Base-by-base conservation (phyloP, 2,329 filamentous ascomycete genomes). In the Calonectria fujianensis region DNA sequence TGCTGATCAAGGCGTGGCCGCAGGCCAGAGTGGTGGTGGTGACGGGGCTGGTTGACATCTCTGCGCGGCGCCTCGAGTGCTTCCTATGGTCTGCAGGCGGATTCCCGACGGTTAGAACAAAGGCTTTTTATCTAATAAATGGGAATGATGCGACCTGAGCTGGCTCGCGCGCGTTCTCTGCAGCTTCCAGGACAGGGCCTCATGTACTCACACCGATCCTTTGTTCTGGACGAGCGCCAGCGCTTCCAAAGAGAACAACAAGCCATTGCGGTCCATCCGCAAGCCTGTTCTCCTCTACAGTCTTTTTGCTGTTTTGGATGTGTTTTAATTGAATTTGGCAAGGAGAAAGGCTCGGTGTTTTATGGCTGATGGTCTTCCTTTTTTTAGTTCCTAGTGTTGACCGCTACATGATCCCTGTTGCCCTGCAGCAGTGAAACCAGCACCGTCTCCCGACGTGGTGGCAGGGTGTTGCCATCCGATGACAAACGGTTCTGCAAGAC, bases 11-110 rank as follows among this genome's bases (percentile, higher is more conserved):
- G 63, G 45, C 68, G 66, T 81, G 80, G 27, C 81, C 81, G 51
- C 81, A 82, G 70, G 81, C 79, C 79, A 82, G 27, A 6, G 57
- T 78, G 27, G 70, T 81, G 16, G 81, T 81, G 16, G 81, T 82
- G 64, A 70, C 77, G 75, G 78, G 70, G 20, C 67, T 76, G 66
- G 65, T 70, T 71, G 81, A 82, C 80, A 82, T 82, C n/a, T 27
- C 27, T 16, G 45, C 9, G 9, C 27, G 16, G 10, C 65, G 52
- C 24, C 66, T 64, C 31, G 61, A 29, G 18, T 52, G 45, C 20
- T 35, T 29, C 18, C 39, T 45, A 50, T 18, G 39, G 18, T n/a
- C 61, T 65, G 31, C 20, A 39, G 32, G 48, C 18, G 29, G 18
- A 48, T n/a, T 50, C 11, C 29, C 20, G 37, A 6, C 14, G 39